Percentiles rank a stretch among this genome's conserved stretches.
These are phyloP conservation scores for Apiospora koreana DNA, from an alignment of 2,329 filamentous ascomycete species.

Conservation along the genomic window DNA sequence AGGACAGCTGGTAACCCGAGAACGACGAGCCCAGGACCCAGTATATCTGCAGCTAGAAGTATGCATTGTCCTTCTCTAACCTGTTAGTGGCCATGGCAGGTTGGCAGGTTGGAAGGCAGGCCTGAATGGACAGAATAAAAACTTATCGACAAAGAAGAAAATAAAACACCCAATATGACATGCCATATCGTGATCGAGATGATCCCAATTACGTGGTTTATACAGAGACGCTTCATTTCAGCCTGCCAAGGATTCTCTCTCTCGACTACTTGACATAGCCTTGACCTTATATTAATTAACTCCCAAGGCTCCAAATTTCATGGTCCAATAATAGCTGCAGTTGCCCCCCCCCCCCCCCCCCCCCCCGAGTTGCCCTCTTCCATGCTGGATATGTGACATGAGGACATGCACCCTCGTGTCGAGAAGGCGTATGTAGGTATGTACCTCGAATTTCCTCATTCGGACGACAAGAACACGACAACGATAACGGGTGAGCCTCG, in stretches of 20 bases:
- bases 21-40: background rate
- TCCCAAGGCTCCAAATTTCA: background rate
- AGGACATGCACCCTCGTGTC: background rate
- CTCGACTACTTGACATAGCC: background rate
- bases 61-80: background rate
- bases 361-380: too few relatives aligned
- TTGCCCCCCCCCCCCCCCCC: too few relatives aligned
- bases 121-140: too few relatives aligned
- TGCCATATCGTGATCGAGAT: background rate
- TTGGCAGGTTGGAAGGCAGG: too few relatives aligned
- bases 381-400: too few relatives aligned
- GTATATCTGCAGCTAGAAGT: background rate
- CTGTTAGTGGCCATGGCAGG: background rate
- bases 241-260: background rate
- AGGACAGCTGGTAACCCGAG: background rate
- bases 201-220: background rate
- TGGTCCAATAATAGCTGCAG: background rate
- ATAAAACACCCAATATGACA: background rate
- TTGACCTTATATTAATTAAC: slow-evolving; percentile 5
- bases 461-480: background rate
- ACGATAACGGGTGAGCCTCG: background rate
- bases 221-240: background rate
- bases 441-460: background rate
- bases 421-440: background rate
- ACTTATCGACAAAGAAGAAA: background rate